Evolutionary conservation across 176 grass and related monocot species (phyloP).

Genomic region (Musa acuminata): DNA sequence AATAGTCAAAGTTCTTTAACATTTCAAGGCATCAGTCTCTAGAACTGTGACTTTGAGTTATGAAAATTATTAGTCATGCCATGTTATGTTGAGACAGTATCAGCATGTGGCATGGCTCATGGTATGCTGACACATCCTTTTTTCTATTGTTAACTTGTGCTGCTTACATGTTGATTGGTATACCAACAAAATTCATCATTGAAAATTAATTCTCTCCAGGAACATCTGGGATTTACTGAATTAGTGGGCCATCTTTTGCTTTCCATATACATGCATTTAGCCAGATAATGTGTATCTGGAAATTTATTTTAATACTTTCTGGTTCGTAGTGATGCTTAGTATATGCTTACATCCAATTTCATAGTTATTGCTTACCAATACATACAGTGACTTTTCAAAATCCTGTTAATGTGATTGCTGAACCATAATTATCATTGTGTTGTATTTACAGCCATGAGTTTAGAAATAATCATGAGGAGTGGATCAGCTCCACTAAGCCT

Average conservation of each 20-base stretch:
- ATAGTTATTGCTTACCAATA: neutral
- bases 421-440: slow-evolving; percentile 16
- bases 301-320: no score
- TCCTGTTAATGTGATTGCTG: neutral
- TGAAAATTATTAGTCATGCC: no score
- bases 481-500: slow-evolving; percentile 66
- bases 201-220: neutral
- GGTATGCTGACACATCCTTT: no score
- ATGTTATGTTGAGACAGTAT: no score
- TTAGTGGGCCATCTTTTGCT: neutral
- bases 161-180: neutral
- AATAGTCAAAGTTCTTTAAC: no score
- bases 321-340: neutral
- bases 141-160: neutral
- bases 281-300: no score
- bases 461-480: slow-evolving; percentile 73
- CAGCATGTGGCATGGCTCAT: no score
- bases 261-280: neutral
- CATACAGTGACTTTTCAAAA: neutral
- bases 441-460: slow-evolving; percentile 67
- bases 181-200: neutral
- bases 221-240: neutral
- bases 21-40: no score
- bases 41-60: no score
- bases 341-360: neutral